Evolutionary conservation across 1,284 basidiomycete species (phyloP).

Genomic region (Ustilago vetiveriae): DNA sequence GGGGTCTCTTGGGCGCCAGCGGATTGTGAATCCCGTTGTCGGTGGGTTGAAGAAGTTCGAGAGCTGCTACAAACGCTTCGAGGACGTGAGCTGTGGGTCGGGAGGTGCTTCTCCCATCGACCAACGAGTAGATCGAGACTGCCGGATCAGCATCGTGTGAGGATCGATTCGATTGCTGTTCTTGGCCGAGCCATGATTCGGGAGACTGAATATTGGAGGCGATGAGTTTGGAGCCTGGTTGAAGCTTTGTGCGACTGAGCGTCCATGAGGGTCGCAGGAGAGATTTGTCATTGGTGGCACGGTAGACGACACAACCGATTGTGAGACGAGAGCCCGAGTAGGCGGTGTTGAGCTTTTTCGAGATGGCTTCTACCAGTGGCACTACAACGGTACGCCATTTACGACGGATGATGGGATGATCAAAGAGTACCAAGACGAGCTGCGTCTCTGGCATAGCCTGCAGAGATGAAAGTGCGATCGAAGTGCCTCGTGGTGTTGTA

Average conservation of each 20-base stretch:
- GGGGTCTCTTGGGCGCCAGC: slow-evolving; percentile 21
- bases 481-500: slow-evolving; percentile 20
- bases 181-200: slow-evolving; percentile 22
- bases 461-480: slow-evolving; percentile 33
- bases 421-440: slow-evolving; percentile 37
- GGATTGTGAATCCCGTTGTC: slow-evolving; percentile 25
- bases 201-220: slow-evolving; percentile 18
- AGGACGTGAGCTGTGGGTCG: slow-evolving; percentile 36
- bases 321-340: slow-evolving; percentile 37
- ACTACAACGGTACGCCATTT: slow-evolving; percentile 37
- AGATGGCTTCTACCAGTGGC: slow-evolving; percentile 31
- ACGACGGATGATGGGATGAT: slow-evolving; percentile 32
- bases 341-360: slow-evolving; percentile 28
- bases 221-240: slow-evolving; percentile 31
- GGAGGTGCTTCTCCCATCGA: slow-evolving; percentile 14
- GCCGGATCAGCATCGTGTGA: slow-evolving; percentile 8
- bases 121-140: slow-evolving; percentile 8
- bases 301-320: slow-evolving; percentile 39
- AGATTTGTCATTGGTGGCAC: slow-evolving; percentile 25
- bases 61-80: slow-evolving; percentile 39
- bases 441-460: slow-evolving; percentile 40
- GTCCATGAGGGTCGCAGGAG: slow-evolving; percentile 33
- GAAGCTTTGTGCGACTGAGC: slow-evolving; percentile 15
- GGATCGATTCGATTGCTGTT: not conserved
- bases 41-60: slow-evolving; percentile 32